Base-by-base conservation (phyloP, 768 basidiomycete species). In the Panellus pusillus region DNA sequence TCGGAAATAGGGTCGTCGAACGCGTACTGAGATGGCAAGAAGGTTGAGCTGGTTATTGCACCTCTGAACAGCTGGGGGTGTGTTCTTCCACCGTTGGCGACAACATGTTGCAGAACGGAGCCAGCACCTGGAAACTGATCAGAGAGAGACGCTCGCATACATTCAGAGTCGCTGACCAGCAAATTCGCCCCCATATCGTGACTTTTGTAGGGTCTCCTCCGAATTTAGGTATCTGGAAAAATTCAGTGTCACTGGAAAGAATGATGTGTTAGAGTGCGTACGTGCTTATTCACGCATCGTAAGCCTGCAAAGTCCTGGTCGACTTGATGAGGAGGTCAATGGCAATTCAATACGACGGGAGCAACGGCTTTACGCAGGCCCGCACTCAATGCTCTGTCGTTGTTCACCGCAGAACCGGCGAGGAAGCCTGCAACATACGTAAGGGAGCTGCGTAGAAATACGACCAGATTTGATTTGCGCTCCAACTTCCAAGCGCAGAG, bases 51-150 rank as follows among this genome's bases (percentile, higher is more conserved):
- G 0, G 65, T 55, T 1, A 72, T 71, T 4, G 59, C 69, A 18
- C 57, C 70, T 31, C 62, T 55, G 58, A 72, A 72, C 9, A 71
- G 55, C 6, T 68, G 66, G 0, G 71, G 71, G 15, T 65, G 47
- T 3, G 70, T 72, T 27, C 65, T 55, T 0, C 70, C 70, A 7
- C 62, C 63, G 18, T 70, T 39, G 2, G 71, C 71, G 6, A 72
- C 50, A n/a, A 72, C 47, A 14, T 72, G 70, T 28, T 72, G 71
- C 2, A 72, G 46, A n/a, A 72, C 71, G 11, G 71, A 72, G 9
- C 70, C 70, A 6, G 62, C 71, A 9, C 70, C 70, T 61, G 41
- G 19, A 14, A 17, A 27, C 6, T 44, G 13, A n/a, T 4, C 15
- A 13, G 18, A n/a, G n/a, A n/a, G n/a, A 18, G 24, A 1, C 24